These are phyloP conservation scores for Tilletia indica DNA, from an alignment of 1,284 basidiomycete species.

Conservation along the genomic window DNA sequence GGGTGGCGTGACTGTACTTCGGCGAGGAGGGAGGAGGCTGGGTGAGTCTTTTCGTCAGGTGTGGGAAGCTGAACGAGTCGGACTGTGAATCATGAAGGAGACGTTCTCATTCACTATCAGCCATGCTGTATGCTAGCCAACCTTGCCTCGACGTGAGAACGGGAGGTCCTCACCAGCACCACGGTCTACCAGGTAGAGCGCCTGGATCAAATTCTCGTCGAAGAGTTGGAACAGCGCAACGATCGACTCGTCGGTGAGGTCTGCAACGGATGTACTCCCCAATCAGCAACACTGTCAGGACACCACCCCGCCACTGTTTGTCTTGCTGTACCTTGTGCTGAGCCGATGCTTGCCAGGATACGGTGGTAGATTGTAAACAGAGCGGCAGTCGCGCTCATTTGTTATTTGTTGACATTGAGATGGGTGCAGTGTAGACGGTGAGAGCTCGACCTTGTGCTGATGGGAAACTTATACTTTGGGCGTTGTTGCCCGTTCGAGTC, in stretches of 20 bases:
- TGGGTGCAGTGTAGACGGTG: too few relatives aligned
- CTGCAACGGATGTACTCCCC: not conserved
- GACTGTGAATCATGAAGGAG: not conserved
- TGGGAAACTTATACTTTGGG: too few relatives aligned
- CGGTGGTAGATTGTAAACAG: not conserved
- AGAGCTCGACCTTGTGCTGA: too few relatives aligned
- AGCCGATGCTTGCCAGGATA: not conserved
- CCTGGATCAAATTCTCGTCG: not conserved
- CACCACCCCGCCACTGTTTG: too few relatives aligned
- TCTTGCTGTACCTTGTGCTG: not conserved
- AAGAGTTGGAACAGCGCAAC: not conserved
- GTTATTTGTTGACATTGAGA: too few relatives aligned
- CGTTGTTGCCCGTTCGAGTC: too few relatives aligned
- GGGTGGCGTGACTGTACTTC: too few relatives aligned
- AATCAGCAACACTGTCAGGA: not conserved
- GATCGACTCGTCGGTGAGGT: not conserved
- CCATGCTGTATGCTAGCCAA: not conserved
- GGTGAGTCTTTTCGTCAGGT: too few relatives aligned
- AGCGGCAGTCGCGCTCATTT: not conserved
- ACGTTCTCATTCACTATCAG: not conserved
- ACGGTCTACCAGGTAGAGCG: not conserved
- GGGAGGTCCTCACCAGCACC: not conserved
- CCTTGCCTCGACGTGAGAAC: not conserved
- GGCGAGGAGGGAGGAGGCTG: too few relatives aligned
- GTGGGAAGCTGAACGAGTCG: too few relatives aligned